Evolutionary conservation across 768 basidiomycete genomes (phyloP), one percentile per base, ranked within the genome.

Genomic region (Mycena kentingensis): DNA sequence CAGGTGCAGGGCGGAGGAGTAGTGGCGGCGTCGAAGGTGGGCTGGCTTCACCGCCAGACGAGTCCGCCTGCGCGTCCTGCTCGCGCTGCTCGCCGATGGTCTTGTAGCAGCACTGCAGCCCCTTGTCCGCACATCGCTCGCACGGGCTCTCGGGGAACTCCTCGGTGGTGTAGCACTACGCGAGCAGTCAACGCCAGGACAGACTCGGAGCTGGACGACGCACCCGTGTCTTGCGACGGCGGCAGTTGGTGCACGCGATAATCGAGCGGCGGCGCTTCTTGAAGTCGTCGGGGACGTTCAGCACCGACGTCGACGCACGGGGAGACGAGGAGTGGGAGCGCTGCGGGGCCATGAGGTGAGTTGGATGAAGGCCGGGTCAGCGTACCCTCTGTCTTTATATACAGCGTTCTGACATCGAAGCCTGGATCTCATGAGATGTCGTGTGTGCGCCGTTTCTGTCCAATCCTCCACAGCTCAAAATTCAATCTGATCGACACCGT

Each of bases 161-260:
- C 19, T 42, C 41, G 25, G 41, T 42, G 25, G 22, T 42, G 21
- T 24, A 42, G 24, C 41, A 42, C 41, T 42, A 26, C 36, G 11
- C 7, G 11, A 18, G 11, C 22, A 5, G 25, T 42, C 22, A 42
- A n/a, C 41, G 41, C 7, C 41, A n/a, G 11, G 12, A 11, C 19
- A 42, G 26, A 12, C 7, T 10, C 13, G 13, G 21, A 39, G 10
- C 10, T 24, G 10, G 25, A 5, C 26, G 7, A 42, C 41, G 21
- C 24, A 42, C 41, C 41, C 41, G 19, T 12, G 41, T 42, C 24
- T 42, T 42, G 8, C 41, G 41, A 12, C 26, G 22, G 41, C 41
- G 41, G 24, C 41, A 42, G 19, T 42, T 42, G 12, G 41, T 42
- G 41, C 41, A 42, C 10, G 41, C 41, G 25, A 42, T 42, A n/a